Base-by-base conservation (phyloP, 2,329 filamentous ascomycete genomes). In the Colletotrichum brevisporum region DNA sequence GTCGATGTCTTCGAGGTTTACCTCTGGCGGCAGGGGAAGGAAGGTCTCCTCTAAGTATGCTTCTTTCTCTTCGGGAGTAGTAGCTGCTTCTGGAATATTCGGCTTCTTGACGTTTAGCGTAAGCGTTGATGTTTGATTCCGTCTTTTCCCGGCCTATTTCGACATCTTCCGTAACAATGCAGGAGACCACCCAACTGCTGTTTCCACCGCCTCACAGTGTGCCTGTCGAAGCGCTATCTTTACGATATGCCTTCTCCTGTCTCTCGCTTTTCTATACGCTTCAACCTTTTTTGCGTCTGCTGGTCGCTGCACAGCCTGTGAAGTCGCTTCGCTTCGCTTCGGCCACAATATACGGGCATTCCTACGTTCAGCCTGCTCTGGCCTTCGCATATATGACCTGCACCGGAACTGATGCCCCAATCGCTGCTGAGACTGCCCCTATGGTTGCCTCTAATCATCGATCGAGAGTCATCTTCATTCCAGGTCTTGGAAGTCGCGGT, bases 1-100 rank as follows among this genome's bases (percentile, higher is more conserved):
- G 21, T 58, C n/a, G 6, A 65, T 59, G 26, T 65, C 62, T 31
- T 13, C n/a, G 12, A 59, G 62, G 36, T 47, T 64, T 52, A 18
- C 27, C 18, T 60, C 31, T 18, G 9, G 57, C 0, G 31, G 57
- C 8, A 18, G 27, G 9, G 47, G 31, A 16, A 60, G 51, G 45
- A 60, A 60, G 45, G 57, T 52, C 16, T 60, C 57, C 10, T 60
- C 51, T 6, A 60, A 60, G 12, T 51, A 45, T 12, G 31, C 18
- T 36, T 15, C 57, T 52, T 60, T 60, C 47, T 60, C 26, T n/a
- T 15, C 13, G 24, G 57, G 57, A 6, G 57, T 60, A 4, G 57
- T 39, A 4, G 57, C 31, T 3, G n/a, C 9, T 27, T 51, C 1
- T 36, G n/a, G 10, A 12, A 10, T 51, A 13, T 60, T 60, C 0